These are phyloP conservation scores for Hypoxylon sp. DNA, from an alignment of 2,329 filamentous ascomycete species.

Conservation along the genomic window DNA sequence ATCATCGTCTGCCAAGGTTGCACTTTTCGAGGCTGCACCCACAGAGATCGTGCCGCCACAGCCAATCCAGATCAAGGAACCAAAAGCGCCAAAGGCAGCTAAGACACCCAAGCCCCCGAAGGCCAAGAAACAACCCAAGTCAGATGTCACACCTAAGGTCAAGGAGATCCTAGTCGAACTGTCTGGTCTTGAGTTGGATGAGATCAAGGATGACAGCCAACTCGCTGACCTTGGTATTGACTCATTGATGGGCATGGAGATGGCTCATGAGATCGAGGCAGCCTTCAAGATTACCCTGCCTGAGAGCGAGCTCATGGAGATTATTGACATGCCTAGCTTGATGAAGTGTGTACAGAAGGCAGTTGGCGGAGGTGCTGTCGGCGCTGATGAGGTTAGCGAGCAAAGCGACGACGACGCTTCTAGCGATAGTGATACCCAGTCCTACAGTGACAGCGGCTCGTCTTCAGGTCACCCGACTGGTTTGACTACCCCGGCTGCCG, in stretches of 20 bases:
- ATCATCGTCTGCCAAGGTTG: conserved; percentile 29
- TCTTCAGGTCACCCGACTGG: conserved; percentile 35
- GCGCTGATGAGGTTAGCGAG: conserved; percentile 25
- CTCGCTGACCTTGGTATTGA: conserved; percentile 65
- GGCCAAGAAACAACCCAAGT: conserved; percentile 29
- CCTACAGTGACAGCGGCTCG: conserved; percentile 30
- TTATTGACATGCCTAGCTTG: conserved; percentile 54
- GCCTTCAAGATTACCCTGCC: conserved; percentile 56
- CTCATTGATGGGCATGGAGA: conserved; percentile 65
- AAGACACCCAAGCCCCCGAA: conserved; percentile 28
- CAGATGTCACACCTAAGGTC: conserved; percentile 32
- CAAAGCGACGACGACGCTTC: conserved; percentile 37
- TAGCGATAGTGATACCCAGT: conserved; percentile 30
- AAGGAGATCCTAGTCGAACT: conserved; percentile 51
- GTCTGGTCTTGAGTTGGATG: conserved; percentile 56
- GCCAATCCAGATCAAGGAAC: background rate
- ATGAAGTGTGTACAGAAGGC: conserved; percentile 47
- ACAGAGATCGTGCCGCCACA: conserved; percentile 32
- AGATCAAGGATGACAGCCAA: conserved; percentile 56
- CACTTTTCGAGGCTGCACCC: conserved; percentile 35
- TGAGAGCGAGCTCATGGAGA: conserved; percentile 52
- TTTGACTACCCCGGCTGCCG: conserved; percentile 33
- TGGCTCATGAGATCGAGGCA: conserved; percentile 59
- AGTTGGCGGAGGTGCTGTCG: conserved; percentile 27
- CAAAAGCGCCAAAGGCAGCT: conserved; percentile 14